Percentiles rank a stretch among this genome's conserved stretches.
Conservation (phyloP, 1,139 yeast genomes). For the Protomyces arabidopsidicola region DNA sequence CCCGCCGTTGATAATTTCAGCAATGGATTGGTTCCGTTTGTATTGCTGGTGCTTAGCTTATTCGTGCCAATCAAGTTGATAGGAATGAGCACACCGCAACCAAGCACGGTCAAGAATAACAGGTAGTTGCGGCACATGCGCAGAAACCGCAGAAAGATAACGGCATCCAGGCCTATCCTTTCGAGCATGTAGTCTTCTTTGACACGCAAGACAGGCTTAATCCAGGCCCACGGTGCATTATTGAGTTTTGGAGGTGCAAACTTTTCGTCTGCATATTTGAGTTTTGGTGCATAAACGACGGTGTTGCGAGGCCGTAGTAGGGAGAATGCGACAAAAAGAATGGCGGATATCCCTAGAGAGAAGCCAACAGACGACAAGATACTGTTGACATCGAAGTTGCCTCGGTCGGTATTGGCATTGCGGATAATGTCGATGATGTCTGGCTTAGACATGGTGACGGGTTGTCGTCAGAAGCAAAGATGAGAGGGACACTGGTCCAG, state of each 20-base stretch:
- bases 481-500: too few relatives aligned
- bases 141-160: slow-evolving; percentile 39
- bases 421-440: slow-evolving; percentile 22
- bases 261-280: slow-evolving; percentile 33
- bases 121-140: slow-evolving; percentile 41
- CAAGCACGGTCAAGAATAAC: slow-evolving; percentile 38
- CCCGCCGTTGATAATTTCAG: slow-evolving; percentile 23
- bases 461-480: neutral
- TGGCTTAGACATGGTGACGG: neutral
- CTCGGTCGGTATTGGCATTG: slow-evolving; percentile 17
- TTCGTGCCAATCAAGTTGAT: slow-evolving; percentile 38
- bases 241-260: slow-evolving; percentile 35
- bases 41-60: neutral
- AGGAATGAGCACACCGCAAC: slow-evolving; percentile 42
- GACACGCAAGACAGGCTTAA: slow-evolving; percentile 35
- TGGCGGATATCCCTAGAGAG: slow-evolving; percentile 31
- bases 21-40: slow-evolving; percentile 24
- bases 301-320: slow-evolving; percentile 40
- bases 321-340: slow-evolving; percentile 38
- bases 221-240: slow-evolving; percentile 37
- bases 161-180: slow-evolving; percentile 43
- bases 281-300: slow-evolving; percentile 41
- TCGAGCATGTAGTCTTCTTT: slow-evolving; percentile 38
- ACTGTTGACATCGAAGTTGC: slow-evolving; percentile 24
- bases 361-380: slow-evolving; percentile 24